Evolutionary conservation across 164 flowering plant genomes (phyloP).

Genomic region (Nymphaea colorata): DNA sequence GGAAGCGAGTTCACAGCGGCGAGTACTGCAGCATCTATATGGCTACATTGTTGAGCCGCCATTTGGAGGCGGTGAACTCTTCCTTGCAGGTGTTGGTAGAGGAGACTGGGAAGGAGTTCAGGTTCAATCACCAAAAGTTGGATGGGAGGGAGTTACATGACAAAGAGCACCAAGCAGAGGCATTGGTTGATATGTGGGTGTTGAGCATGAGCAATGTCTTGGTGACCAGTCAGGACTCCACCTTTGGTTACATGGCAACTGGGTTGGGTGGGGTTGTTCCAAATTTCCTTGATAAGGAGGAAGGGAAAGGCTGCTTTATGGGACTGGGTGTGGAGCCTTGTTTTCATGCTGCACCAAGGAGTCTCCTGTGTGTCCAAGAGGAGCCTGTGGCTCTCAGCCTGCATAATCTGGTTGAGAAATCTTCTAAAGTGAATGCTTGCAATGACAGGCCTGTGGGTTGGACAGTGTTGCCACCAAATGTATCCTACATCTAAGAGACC

Average conservation of each 20-base stretch:
- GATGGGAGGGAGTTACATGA: not conserved
- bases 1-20: not conserved
- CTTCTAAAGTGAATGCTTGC: too few relatives aligned
- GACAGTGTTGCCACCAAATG: too few relatives aligned
- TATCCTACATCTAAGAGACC: too few relatives aligned
- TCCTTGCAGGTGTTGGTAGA: not conserved
- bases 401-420: too few relatives aligned
- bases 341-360: not conserved
- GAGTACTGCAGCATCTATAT: not conserved
- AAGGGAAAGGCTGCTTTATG: not conserved
- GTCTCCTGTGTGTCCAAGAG: not conserved
- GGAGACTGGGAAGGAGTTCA: not conserved
- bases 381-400: not conserved
- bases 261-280: not conserved
- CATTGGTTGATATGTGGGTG: not conserved
- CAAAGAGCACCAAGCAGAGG: not conserved
- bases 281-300: not conserved
- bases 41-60: not conserved
- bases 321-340: not conserved
- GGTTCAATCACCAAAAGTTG: not conserved
- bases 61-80: not conserved
- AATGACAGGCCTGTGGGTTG: too few relatives aligned
- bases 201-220: not conserved
- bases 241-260: not conserved
- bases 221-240: not conserved